Base-by-base conservation (phyloP, 2,329 filamentous ascomycete genomes). In the Nemania sp. region DNA sequence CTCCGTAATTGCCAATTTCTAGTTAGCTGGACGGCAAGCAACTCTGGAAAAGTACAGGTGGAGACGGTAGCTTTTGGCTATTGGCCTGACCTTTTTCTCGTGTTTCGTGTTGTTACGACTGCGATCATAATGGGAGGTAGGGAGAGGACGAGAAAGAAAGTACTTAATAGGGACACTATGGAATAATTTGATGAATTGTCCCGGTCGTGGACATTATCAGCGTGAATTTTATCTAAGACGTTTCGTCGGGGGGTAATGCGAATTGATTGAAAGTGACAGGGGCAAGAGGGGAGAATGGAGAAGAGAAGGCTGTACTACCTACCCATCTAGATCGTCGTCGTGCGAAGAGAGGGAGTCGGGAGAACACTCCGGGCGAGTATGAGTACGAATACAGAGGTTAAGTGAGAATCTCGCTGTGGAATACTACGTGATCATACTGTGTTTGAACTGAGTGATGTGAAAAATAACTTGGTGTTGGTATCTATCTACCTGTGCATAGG, bases 1-100 rank as follows among this genome's bases (percentile, higher is more conserved):
- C 47, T 45, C 29, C 10, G 3, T 38, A 27, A 20, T 66, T 61
- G 45, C 65, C 66, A 52, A 57, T 72, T 67, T 62, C 53, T 62
- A 57, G 58, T 62, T 61, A 72, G 69, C 70, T 69, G 68, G 64
- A 70, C 67, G 57, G 56, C 52, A 64, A 64, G 56, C 52, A 64
- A 64, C 70, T 68, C 60, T 67, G 67, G 67, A 64, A 63, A 66
- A 47, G 29, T 20, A 63, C 57, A 13, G 66, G 66, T 62, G 63
- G 66, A 70, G 72, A 67, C 67, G 20, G 26, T 63, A 63, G 64
- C 64, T 60, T 55, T 74, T 74, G 73, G 71, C 73, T 74, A 75
- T 72, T 47, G 58, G 53, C 64, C 67, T 27, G 55, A 62, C 57
- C 27, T 69, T 72, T 52, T 22, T 47, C 18, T 20, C 68, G 70